These are phyloP conservation scores for Rhizopus sp. DNA, from an alignment of 371 early-diverging fungal genomes.

Conservation along the genomic window DNA sequence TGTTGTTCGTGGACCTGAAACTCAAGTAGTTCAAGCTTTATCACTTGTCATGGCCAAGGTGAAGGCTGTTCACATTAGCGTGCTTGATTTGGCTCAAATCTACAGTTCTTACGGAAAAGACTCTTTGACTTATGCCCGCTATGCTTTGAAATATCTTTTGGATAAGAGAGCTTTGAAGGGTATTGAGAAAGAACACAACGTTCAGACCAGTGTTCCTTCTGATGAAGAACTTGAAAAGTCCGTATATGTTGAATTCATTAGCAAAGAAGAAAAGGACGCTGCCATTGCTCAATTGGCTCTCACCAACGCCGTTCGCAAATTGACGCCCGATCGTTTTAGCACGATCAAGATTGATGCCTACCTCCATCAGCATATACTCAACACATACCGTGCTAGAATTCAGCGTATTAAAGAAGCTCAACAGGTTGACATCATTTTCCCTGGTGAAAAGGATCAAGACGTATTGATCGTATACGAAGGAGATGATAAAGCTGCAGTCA, in stretches of 20 bases:
- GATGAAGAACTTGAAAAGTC: slow-evolving; percentile 21
- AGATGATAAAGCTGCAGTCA: slow-evolving; percentile 52
- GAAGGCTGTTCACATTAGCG: slow-evolving; percentile 56
- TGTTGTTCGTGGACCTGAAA: slow-evolving; percentile 80
- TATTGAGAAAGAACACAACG: slow-evolving; percentile 66
- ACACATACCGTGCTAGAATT: slow-evolving; percentile 79
- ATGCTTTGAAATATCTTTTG: slow-evolving; percentile 64
- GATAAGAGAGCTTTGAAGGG: slow-evolving; percentile 59
- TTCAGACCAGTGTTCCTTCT: slow-evolving; percentile 58
- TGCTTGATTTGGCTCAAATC: slow-evolving; percentile 52
- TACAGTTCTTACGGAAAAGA: slow-evolving; percentile 48
- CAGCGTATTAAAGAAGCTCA: slow-evolving; percentile 66
- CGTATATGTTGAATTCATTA: slow-evolving; percentile 65
- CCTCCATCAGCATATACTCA: slow-evolving; percentile 78
- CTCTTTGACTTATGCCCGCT: slow-evolving; percentile 58
- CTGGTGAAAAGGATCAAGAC: slow-evolving; percentile 64
- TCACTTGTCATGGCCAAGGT: slow-evolving; percentile 81
- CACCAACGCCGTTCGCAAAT: slow-evolving; percentile 28
- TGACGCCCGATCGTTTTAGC: slow-evolving; percentile 65
- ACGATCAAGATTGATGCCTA: slow-evolving; percentile 77
- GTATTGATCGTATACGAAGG: slow-evolving; percentile 75
- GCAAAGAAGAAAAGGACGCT: slow-evolving; percentile 56
- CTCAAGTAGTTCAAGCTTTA: slow-evolving; percentile 66
- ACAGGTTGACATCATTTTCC: slow-evolving; percentile 73
- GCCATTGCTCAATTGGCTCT: slow-evolving; percentile 56